Base-by-base conservation (phyloP, 495 filamentous ascomycete species). In the Penicillium tannophilum region DNA sequence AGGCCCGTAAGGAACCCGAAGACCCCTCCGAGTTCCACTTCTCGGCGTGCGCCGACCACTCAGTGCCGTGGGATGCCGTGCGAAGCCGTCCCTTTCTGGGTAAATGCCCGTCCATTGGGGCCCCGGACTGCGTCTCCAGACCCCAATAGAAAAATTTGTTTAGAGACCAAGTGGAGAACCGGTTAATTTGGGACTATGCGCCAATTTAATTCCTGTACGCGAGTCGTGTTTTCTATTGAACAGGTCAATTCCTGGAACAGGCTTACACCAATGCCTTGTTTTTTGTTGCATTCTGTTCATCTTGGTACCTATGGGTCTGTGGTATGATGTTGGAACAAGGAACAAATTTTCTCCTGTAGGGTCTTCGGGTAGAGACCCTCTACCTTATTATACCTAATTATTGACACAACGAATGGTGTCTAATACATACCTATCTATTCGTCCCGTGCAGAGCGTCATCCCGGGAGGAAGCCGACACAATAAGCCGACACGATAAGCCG, bases 81-180 rank as follows among this genome's bases (percentile, higher is more conserved):
- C 47, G 28, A 54, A 23, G 17, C 43, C 43, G 47, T 60, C 60
- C 60, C 41, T 47, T 66, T 63, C 65, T 60, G 60, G 65, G 35
- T 59, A 65, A 59, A 61, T 61, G 55, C 33, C 63, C 65, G 63
- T 42, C 46, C 47, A 14, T 60, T 31, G 60, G 65, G 65, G 55
- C 65, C 65, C 65, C 65, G 63, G 65, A 66, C 58, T 66, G 60
- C 49, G 43, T 24, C 26, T 28, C 39, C 39, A 39, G 35, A 39
- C 10, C 14, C 11, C 35, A 39, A 41, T 41, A 33, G 52, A 60
- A 52, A 54, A 47, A 43, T 52, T 36, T 53, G 42, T 49, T 53
- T 31, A 6, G 1, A 41, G 39, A 41, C 20, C 19, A 47, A 53
- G 46, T 52, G 43, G 47, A 44, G 4, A n/a, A 0, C 7, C 28